Base-by-base conservation (phyloP, 2,329 filamentous ascomycete species). In the Orbilia blumenaviensis region DNA sequence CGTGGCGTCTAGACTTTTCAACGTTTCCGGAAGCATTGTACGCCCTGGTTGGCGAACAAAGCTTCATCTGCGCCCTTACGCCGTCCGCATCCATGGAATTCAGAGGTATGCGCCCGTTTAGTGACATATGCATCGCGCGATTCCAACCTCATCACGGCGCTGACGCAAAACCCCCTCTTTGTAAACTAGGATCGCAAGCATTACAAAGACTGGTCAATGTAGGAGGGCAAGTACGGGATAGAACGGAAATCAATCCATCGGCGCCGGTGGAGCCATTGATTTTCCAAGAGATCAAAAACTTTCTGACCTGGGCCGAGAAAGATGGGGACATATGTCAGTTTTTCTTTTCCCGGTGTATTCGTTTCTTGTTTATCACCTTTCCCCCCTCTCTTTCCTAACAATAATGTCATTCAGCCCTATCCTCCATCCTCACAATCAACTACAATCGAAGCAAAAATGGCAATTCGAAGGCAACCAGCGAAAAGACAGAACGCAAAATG, bases 191-290 rank as follows among this genome's bases (percentile, higher is more conserved):
- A 54, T 75, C 71, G 5, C 71, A 75, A 36, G 71, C 71, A 60
- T 52, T 75, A 29, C 71, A 75, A 25, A 67, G 71, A 18, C 58
- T 75, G 10, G 71, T 75, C 18, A 75, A 75, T 16, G 48, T 75
- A n/a, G 71, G 71, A 6, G 71, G 71, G 4, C 63, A 75, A 16
- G 56, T 75, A 23, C 71, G 71, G 12, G 71, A 75, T 42, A 63
- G 71, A 38, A 75, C 71, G 23, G 71, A 75, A 58, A 75, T 75
- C 27, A 75, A 75, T 32, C 71, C 71, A 18, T 75, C 71, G 29
- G 63, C 71, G 10, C 63, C 63, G 0, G 36, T 68, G 16, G 71
- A 75, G 29, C 71, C 71, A 10, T n/a, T 75, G 38, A 75, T 75
- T 38, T 75, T 63, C 18, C 71, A 75, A n/a, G 71, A 75, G 52